Conservation (phyloP, 2,329 filamentous ascomycete species). For the Colletotrichum orbiculare region DNA sequence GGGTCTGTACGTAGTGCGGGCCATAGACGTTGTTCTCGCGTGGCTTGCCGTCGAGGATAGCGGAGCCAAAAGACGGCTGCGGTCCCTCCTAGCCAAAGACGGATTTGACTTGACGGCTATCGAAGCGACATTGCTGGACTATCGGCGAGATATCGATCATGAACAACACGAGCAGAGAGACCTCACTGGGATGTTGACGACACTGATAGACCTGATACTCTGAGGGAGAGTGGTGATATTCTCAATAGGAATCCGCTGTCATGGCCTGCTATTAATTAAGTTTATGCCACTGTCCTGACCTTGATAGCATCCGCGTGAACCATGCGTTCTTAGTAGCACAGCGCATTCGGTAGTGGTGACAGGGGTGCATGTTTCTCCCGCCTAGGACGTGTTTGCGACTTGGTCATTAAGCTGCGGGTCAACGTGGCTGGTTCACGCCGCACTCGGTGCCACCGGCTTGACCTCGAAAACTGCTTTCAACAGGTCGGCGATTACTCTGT, state of each 20-base stretch:
- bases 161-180: slow-evolving; percentile 70
- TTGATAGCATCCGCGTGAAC: too few species aligned
- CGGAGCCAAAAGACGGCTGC: slow-evolving; percentile 75
- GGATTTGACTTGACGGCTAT: slow-evolving; percentile 75
- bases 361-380: too few species aligned
- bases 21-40: slow-evolving; percentile 84
- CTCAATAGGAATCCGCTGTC: too few species aligned
- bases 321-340: too few species aligned
- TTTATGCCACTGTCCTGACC: too few species aligned
- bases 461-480: slow-evolving; percentile 87
- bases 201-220: slow-evolving; percentile 62
- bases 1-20: slow-evolving; percentile 85
- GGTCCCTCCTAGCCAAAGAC: slow-evolving; percentile 71
- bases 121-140: slow-evolving; percentile 73
- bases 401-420: slow-evolving; percentile 4
- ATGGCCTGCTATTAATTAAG: too few species aligned
- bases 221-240: background rate
- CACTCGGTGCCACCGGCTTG: slow-evolving; percentile 70
- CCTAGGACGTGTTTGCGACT: background rate
- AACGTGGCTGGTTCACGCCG: slow-evolving; percentile 35
- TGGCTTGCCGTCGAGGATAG: slow-evolving; percentile 93
- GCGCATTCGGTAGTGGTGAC: too few species aligned
- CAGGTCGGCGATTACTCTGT: slow-evolving; percentile 84
- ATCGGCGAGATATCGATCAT: slow-evolving; percentile 63
- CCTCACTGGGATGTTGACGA: slow-evolving; percentile 64